Evolutionary conservation across 768 basidiomycete species (phyloP).

Genomic region (Russula sp.): DNA sequence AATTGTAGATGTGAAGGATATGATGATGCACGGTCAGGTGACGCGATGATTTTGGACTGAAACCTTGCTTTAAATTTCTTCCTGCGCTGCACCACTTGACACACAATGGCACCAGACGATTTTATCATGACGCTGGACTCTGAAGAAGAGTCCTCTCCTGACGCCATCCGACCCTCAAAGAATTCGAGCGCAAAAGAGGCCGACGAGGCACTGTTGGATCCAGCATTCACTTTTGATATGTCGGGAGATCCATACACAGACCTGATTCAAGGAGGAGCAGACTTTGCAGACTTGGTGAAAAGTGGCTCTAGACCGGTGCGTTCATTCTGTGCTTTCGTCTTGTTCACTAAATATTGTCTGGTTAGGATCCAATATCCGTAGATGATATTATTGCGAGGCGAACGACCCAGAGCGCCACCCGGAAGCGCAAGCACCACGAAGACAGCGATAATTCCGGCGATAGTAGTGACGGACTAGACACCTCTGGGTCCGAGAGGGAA

Average conservation of each 20-base stretch:
- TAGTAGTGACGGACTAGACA: neutral
- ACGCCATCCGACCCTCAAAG: conserved; percentile 7
- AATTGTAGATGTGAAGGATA: neutral
- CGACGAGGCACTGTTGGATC: conserved; percentile 67
- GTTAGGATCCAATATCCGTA: conserved; percentile 75
- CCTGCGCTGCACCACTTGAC: neutral
- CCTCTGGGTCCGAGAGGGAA: conserved; percentile 32
- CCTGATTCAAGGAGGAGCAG: conserved; percentile 43
- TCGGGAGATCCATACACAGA: conserved; percentile 67
- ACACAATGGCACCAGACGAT: conserved; percentile 50
- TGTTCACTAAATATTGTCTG: conserved; percentile 15
- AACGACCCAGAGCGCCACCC: conserved; percentile 42
- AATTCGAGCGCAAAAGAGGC: conserved; percentile 34
- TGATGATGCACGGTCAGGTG: conserved; percentile 20
- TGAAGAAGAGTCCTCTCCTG: conserved; percentile 48
- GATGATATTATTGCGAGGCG: conserved; percentile 88
- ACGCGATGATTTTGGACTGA: neutral
- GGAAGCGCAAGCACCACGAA: conserved; percentile 61
- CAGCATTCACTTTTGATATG: conserved; percentile 79
- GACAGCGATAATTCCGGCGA: conserved; percentile 16
- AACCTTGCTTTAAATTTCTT: neutral
- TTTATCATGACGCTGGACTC: conserved; percentile 86
- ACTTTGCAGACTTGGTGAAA: conserved; percentile 57
- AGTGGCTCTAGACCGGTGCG: conserved; percentile 61
- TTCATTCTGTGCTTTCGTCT: conserved; percentile 20